A percentile compares a stretch with the other conserved stretches of the same genome.
These are phyloP conservation scores for Paramecium bursaria DNA, from an alignment of 73 alveolate genomes.

Conservation along the genomic window DNA sequence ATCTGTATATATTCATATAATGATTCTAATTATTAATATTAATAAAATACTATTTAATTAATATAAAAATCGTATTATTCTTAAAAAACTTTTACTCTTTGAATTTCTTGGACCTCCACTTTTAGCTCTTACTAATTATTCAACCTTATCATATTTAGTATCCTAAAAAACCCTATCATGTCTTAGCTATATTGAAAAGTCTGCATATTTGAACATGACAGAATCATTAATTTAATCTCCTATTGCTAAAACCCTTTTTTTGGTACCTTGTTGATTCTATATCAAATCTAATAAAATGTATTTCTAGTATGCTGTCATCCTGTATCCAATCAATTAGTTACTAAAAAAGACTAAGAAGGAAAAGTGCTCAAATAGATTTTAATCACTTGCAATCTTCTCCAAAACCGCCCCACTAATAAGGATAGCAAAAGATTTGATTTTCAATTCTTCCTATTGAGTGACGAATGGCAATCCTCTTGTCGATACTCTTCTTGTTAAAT, in stretches of 20 bases:
- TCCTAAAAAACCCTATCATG: neutral
- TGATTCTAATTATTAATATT: slow-evolving; percentile 15
- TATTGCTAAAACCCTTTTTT: slow-evolving; percentile 40
- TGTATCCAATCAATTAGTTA: slow-evolving; percentile 10
- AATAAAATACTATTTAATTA: too few species aligned
- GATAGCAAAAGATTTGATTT: slow-evolving; percentile 20
- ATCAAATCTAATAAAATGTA: neutral
- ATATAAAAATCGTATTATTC: too few species aligned
- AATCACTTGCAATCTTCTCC: slow-evolving; percentile 32
- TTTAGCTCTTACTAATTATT: slow-evolving; percentile 12
- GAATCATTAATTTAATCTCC: slow-evolving; percentile 35
- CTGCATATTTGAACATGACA: slow-evolving; percentile 13
- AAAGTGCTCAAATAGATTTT: slow-evolving; percentile 14
- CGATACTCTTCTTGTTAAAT: too few species aligned
- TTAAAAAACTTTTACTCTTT: neutral
- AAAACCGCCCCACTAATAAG: slow-evolving; percentile 20
- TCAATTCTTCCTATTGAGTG: too few species aligned
- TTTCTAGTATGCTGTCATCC: slow-evolving; percentile 7
- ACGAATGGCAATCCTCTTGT: too few species aligned
- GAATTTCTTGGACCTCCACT: neutral
- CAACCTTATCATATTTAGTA: neutral
- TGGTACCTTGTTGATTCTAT: slow-evolving; percentile 2
- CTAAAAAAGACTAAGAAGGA: slow-evolving; percentile 6
- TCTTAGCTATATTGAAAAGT: slow-evolving; percentile 13
- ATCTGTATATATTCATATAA: neutral